Conservation (phyloP, 106 monocot genomes). For the Dactylorhiza incarnata region DNA sequence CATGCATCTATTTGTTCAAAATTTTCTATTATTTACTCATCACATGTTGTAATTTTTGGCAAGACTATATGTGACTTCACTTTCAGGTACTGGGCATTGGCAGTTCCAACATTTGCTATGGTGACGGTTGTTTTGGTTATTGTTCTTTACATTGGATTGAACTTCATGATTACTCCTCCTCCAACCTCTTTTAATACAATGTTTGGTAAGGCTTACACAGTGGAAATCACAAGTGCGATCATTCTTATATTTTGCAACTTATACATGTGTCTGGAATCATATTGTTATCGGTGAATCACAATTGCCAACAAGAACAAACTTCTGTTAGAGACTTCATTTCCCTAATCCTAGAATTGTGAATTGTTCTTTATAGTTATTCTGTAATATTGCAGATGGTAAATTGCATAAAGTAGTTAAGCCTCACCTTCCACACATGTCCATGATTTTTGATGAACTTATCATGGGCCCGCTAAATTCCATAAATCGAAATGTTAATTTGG, state of each 20-base stretch:
- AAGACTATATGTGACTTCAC: conserved; percentile 7
- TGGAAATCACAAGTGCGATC: background rate
- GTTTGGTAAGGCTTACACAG: conserved; percentile 52
- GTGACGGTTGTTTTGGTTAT: conserved; percentile 47
- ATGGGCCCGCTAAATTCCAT: too few relatives aligned
- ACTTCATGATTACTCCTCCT: conserved; percentile 74
- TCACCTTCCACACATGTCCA: too few relatives aligned
- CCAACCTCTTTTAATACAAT: conserved; percentile 79
- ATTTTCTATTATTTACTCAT: too few relatives aligned
- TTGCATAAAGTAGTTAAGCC: too few relatives aligned
- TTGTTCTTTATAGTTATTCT: too few relatives aligned
- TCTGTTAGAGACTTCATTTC: background rate
- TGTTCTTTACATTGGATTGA: conserved; percentile 71
- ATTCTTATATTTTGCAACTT: background rate
- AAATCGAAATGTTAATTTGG: too few relatives aligned
- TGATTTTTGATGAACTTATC: too few relatives aligned
- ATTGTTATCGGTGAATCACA: background rate
- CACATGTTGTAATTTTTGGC: too few relatives aligned
- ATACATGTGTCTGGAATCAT: background rate
- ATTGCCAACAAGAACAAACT: background rate
- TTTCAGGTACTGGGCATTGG: conserved; percentile 90
- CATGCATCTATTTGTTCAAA: too few relatives aligned
- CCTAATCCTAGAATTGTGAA: too few relatives aligned
- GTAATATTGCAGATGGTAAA: too few relatives aligned
- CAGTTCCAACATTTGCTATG: conserved; percentile 78